phyloP scores from a whole-genome alignment of 306 rosid species.

The Hippophae gyantsensis region DNA sequence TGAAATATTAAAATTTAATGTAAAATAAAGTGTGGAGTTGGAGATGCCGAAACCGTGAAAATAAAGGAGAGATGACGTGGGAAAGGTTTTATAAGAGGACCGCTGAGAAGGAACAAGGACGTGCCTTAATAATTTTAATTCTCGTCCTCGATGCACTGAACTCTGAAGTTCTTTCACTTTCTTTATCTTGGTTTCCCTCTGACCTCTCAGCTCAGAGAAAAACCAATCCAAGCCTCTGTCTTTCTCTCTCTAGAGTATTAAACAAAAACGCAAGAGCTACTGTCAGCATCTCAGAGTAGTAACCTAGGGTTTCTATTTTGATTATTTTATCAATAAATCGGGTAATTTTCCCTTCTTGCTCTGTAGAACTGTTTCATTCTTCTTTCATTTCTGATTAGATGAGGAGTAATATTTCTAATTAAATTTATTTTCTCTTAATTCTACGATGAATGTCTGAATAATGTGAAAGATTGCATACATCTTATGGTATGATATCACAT shows the following conservation, averaged over 20 bases:
- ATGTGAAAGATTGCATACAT: background rate
- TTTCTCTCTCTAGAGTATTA: background rate
- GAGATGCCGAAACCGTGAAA: no score
- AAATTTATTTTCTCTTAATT: background rate
- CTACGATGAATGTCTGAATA: background rate
- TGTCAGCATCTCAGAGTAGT: background rate
- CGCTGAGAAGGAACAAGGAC: no score
- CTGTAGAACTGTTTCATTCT: background rate
- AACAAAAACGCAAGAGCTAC: conserved; percentile 1
- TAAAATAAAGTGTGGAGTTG: no score
- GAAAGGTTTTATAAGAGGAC: no score
- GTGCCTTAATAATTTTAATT: no score
- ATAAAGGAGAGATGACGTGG: no score
- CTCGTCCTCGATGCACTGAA: no score
- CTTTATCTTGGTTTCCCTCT: no score
- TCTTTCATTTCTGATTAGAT: background rate
- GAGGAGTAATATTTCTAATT: background rate
- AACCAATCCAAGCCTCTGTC: background rate
- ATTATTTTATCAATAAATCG: background rate
- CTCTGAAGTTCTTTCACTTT: no score
- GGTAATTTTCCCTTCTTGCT: background rate
- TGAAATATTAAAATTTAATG: no score
- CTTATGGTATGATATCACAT: no score
- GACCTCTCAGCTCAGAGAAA: background rate
- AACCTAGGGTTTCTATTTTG: conserved; percentile 1